Base-by-base conservation (phyloP, 2,329 filamentous ascomycete genomes). In the Colletotrichum orchidophilum region DNA sequence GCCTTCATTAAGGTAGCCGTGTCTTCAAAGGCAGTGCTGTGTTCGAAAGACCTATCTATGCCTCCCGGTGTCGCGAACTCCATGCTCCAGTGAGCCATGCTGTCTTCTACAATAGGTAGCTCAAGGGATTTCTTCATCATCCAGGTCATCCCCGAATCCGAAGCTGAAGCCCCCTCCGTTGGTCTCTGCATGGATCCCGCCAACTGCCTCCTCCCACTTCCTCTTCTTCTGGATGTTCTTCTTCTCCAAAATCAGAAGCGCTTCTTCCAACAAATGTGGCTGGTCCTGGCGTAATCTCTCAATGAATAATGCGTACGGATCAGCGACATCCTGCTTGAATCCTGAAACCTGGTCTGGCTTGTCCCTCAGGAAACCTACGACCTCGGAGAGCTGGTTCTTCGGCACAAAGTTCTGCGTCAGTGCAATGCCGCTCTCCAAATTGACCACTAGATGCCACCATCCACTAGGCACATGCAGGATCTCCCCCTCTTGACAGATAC, bases 401-500 rank as follows among this genome's bases (percentile, higher is more conserved):
- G 96, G 95, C 13, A 98, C 94, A 78, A 98, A 98, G 79, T 98
- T 98, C 80, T 98, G 96, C 8, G 96, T 98, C 74, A 98, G 87
- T 4, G 96, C 96, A 73, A 98, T 93, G 53, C 93, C 93, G 13
- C 90, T 87, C 75, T 95, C 93, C 1, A 97, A 84, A 78, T 98
- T 98, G 55, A 98, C 91, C 11, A 98, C 96, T 35, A 98, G 85
- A 84, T 98, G 96, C 91, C 96, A 98, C 96, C 96, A 98, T 6
- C 96, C 95, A 62, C 92, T 95, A 0, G 96, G 96, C 6, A 98
- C 96, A 78, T 98, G 94, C 60, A 98, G 82, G 18, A 98, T 92
- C 80, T 98, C 96, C 2, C 96, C 96, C 52, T 91, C 89, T 15
- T 84, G 82, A 78, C 96, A 98, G 31, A 98, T 91, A 0, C 94